Evolutionary conservation across 331 rosid genomes (phyloP), one percentile per base, ranked within the genome.

Genomic region (Quercus phellos): DNA sequence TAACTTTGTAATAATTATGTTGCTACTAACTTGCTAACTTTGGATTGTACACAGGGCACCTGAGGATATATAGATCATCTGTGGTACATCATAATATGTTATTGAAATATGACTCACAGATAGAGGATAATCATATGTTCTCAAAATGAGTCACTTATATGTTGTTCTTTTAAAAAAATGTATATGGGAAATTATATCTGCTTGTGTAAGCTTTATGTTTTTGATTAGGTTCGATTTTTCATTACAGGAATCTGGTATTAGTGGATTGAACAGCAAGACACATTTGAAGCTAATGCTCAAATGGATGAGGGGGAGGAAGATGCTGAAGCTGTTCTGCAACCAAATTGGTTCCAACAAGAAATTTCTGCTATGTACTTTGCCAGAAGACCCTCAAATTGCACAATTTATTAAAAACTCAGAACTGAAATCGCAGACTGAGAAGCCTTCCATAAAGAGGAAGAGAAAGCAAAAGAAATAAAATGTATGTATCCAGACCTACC

Each of bases 301-400:
- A 78, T 87, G 91, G 91, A 87, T 87, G 89, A 80, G 91, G 55
- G 91, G 91, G 58, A 80, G 89, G 80, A 82, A 85, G 79, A 85
- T 87, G 89, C 80, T 87, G 75, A 80, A 75, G 82, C 74, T 82
- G 74, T 72, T 80, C 54, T 80, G 85, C 82, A 73, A 72, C 82
- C 87, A 78, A 10, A 79, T 80, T 59, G 90, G 90, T 61, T 87
- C 89, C 17, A 84, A 34, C 82, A 87, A 87, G 83, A 85, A 78
- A 68, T 87, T 84, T 82, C 70, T 87, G 73, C 67, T 87, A 14
- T 70, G 63, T 61, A 60, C 79, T 3, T 70, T 69, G 73, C 90
- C 87, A 4, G 84, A 83, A 72, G 87, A 82, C 30, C 77, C 84
- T 75, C 51, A 13, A 34, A 56, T 56, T 18, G 80, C 51, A 1